Base-by-base conservation (phyloP, 768 basidiomycete species). In the Termitomyces sp. region DNA sequence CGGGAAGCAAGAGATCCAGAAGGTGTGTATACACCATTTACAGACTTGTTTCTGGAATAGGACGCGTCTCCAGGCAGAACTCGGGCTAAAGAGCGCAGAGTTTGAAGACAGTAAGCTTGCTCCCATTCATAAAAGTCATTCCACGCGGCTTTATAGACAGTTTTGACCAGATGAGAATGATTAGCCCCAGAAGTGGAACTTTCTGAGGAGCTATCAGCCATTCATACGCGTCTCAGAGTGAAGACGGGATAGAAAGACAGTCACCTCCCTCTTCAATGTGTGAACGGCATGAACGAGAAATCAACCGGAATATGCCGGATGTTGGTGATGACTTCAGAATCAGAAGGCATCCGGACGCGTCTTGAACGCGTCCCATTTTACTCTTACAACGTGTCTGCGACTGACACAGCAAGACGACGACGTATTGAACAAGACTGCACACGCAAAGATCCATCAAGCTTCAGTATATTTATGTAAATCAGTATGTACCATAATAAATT, bases 51-150 rank as follows among this genome's bases (percentile, higher is more conserved):
- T 5, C 51, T n/a, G 30, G 32, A 26, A 30, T 27, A 34, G 6
- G 40, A 40, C n/a, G 47, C 42, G 22, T 36, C 39, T 27, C 27
- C 42, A n/a, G 33, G 5, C 33, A 52, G 27, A 16, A 18, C 27
- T 52, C 59, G 63, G 42, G 61, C 62, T 24, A 69, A 50, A 24
- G 63, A 59, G 14, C 57, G 39, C 33, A 69, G 42, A 33, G 57
- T 61, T 34, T 46, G 56, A 9, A 45, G 47, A 57, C 60, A 65
- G 50, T 67, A 24, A 18, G 61, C 51, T 32, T 64, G 61, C 54
- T 69, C 66, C 68, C 68, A 69, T 18, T 24, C n/a, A 49, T 67
- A 67, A 36, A 66, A 69, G 43, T 60, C 58, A 9, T 48, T 18
- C 68, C 68, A 69, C 16, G 61, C 60, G 22, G 16, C 40, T 30